Evolutionary conservation across 1,284 basidiomycete genomes (phyloP).

Genomic region (Wolfiporia cocos): DNA sequence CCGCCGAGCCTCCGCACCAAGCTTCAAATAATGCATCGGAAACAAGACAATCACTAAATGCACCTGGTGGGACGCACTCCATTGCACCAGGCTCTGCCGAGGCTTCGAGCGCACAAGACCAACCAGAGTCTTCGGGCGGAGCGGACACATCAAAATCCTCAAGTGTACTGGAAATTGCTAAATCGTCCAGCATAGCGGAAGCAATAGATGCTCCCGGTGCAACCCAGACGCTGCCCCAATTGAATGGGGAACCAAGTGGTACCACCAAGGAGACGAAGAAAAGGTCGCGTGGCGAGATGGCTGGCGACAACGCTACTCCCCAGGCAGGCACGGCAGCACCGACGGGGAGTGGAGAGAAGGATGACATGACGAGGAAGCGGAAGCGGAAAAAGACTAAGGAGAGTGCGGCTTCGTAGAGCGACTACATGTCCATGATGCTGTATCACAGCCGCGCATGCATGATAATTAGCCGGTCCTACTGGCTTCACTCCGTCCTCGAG

Average conservation of each 20-base stretch:
- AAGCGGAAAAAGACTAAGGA: constrained; percentile 7
- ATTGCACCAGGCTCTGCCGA: background rate
- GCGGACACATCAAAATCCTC: background rate
- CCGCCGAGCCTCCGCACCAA: too few relatives aligned
- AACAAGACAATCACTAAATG: too few relatives aligned
- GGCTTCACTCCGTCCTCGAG: too few relatives aligned
- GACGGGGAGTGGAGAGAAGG: background rate
- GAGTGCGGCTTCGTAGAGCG: too few relatives aligned
- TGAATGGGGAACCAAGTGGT: background rate
- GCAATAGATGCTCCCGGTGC: background rate
- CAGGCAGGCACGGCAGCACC: background rate
- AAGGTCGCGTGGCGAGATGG: constrained; percentile 1
- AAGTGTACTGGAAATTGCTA: background rate
- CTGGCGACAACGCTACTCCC: background rate
- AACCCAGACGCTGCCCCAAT: background rate
- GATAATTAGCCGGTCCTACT: too few relatives aligned
- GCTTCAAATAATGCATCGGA: too few relatives aligned
- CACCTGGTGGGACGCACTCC: background rate
- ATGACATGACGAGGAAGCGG: constrained; percentile 2
- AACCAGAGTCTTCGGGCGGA: background rate
- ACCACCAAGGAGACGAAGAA: too few relatives aligned
- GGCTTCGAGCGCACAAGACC: background rate
- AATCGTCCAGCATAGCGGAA: background rate
- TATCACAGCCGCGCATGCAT: too few relatives aligned
- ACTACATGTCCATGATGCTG: too few relatives aligned